Percentiles rank a stretch among this genome's conserved stretches.
Conservation (phyloP, 352 stramenopile species). For the Sclerospora graminicola region DNA sequence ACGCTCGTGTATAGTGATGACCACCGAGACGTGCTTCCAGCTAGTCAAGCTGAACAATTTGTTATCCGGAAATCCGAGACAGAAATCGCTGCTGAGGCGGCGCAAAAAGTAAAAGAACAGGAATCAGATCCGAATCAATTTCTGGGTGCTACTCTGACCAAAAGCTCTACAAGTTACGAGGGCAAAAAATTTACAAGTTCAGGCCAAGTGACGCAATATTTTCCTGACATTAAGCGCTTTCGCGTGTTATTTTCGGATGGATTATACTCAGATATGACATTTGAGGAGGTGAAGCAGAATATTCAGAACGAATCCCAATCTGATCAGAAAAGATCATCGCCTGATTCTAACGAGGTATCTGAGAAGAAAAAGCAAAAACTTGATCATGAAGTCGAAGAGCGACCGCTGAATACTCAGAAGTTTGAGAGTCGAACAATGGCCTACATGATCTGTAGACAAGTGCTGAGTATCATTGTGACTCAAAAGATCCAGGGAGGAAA, state of each 20-base stretch:
- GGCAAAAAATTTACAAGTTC: constrained; percentile 23
- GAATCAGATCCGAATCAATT: constrained; percentile 33
- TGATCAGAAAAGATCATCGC: constrained; percentile 11
- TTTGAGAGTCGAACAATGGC: constrained; percentile 35
- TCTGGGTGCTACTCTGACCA: constrained; percentile 26
- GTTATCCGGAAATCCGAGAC: constrained; percentile 21
- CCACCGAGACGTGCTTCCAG: constrained; percentile 26
- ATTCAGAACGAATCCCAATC: constrained; percentile 2
- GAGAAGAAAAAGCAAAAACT: constrained; percentile 20
- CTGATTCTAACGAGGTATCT: neutral
- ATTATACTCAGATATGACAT: constrained; percentile 32
- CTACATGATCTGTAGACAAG: constrained; percentile 38
- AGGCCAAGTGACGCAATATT: constrained; percentile 40
- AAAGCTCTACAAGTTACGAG: constrained; percentile 39
- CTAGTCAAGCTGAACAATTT: constrained; percentile 21
- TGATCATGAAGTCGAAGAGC: constrained; percentile 8
- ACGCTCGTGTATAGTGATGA: constrained; percentile 43
- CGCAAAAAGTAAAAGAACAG: neutral
- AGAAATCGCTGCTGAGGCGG: neutral
- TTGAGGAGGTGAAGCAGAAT: constrained; percentile 24
- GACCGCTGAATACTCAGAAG: constrained; percentile 30
- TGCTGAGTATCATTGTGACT: constrained; percentile 39
- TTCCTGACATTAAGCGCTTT: constrained; percentile 29
- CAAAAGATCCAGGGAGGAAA: constrained; percentile 35
- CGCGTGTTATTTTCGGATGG: constrained; percentile 36